phyloP scores from a whole-genome alignment of 345 rosid genomes.

The Eucalyptus guilfoylei region DNA sequence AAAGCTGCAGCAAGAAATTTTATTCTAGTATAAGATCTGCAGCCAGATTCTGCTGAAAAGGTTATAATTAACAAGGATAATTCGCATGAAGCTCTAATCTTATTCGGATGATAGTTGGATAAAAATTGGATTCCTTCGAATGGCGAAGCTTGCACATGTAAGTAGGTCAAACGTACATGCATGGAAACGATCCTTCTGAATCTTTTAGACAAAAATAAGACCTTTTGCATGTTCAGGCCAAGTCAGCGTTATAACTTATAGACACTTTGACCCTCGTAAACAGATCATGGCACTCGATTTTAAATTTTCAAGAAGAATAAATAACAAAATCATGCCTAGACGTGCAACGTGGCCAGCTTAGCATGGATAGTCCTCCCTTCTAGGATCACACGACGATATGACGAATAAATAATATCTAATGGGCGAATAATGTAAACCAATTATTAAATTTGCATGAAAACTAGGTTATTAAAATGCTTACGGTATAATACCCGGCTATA shows the following conservation, averaged over 20 bases:
- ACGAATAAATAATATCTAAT: not conserved
- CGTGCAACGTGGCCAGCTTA: not conserved
- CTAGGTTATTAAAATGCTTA: not conserved
- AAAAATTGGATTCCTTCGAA: not conserved
- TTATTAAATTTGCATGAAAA: not conserved
- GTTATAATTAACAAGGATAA: not conserved
- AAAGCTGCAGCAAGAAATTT: slow-evolving; percentile 30
- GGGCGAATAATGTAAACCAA: not conserved
- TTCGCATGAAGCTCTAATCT: not conserved
- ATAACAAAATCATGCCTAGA: not conserved
- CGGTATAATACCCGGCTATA: not conserved
- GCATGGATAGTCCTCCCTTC: not conserved
- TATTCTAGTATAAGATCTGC: not conserved
- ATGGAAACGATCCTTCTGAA: not conserved
- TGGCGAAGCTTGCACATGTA: not conserved
- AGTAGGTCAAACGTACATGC: not conserved
- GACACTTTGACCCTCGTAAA: not conserved
- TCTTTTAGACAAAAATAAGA: not conserved
- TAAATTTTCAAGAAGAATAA: not conserved
- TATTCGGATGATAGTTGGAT: not conserved
- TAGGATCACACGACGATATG: not conserved
- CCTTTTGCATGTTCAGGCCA: not conserved
- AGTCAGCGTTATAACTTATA: not conserved
- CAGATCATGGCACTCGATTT: not conserved
- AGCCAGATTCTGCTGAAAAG: not conserved